Percentiles rank a stretch among this genome's conserved stretches.
Evolutionary conservation across 208 protist genomes (phyloP).

Genomic region (Jaenimonas drosophilae): DNA sequence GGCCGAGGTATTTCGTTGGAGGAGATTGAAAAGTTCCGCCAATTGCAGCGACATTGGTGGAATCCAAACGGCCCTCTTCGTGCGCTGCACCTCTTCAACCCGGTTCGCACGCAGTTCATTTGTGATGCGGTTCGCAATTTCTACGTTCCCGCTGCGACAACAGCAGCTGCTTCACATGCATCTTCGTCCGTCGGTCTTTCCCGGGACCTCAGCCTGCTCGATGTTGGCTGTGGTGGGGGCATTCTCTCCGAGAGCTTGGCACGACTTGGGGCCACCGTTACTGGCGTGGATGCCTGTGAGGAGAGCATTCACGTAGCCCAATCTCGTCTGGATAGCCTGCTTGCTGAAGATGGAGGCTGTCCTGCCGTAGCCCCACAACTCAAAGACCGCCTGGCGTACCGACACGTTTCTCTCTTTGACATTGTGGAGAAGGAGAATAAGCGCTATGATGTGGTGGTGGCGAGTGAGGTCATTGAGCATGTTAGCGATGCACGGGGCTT

Average conservation of each 20-base stretch:
- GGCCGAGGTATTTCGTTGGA: constrained; percentile 30
- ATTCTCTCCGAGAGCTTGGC: constrained; percentile 85
- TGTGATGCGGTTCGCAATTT: constrained; percentile 26
- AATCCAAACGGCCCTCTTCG: constrained; percentile 75
- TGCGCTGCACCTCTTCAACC: constrained; percentile 89
- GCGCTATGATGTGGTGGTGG: constrained; percentile 83
- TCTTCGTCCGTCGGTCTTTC: constrained; percentile 10
- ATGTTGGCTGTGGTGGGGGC: constrained; percentile 90
- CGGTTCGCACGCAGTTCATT: constrained; percentile 82
- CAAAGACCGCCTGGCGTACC: constrained; percentile 11
- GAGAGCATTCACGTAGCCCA: constrained; percentile 77
- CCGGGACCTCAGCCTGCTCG: constrained; percentile 53
- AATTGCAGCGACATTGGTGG: constrained; percentile 81
- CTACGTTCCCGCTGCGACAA: constrained; percentile 1
- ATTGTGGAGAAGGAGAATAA: constrained; percentile 25
- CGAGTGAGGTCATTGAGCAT: constrained; percentile 92
- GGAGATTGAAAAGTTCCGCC: constrained; percentile 77
- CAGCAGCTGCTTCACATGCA: constrained; percentile 7
- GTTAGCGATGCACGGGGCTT: constrained; percentile 82
- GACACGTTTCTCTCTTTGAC: constrained; percentile 36
- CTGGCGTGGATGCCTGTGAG: constrained; percentile 83
- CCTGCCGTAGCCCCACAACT: constrained; percentile 1
- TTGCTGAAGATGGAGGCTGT: constrained; percentile 1
- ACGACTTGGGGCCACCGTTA: constrained; percentile 78
- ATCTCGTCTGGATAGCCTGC: constrained; percentile 15